Conservation (phyloP, 176 grass and related monocot species). For the Triticum turgidum region DNA sequence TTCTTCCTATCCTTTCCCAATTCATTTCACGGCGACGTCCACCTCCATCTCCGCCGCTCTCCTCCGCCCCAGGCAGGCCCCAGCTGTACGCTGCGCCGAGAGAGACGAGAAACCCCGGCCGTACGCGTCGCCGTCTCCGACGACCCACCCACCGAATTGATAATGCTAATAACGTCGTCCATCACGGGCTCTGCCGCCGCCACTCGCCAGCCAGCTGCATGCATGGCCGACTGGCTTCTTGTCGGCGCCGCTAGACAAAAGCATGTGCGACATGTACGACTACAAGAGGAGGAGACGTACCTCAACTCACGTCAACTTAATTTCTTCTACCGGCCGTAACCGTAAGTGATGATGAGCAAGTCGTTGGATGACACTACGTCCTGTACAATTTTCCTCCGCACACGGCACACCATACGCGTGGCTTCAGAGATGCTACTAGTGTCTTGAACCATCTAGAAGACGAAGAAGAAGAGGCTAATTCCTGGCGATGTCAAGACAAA, state of each 20-base stretch:
- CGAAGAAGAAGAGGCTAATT: background rate
- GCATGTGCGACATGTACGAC: background rate
- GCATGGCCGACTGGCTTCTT: background rate
- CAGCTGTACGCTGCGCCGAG: background rate
- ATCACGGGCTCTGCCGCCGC: background rate
- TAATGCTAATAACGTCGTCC: background rate
- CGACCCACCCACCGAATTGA: background rate
- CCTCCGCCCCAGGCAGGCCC: too few relatives aligned
- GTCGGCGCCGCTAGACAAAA: background rate
- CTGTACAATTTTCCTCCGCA: too few relatives aligned
- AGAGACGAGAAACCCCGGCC: too few relatives aligned
- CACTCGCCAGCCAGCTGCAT: background rate
- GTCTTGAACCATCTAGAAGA: background rate
- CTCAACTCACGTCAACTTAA: too few relatives aligned
- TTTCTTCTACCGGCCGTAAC: too few relatives aligned
- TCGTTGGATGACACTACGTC: too few relatives aligned
- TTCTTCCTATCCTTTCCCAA: background rate
- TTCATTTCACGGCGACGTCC: constrained; percentile 8
- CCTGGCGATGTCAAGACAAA: too few relatives aligned
- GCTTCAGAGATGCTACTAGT: too few relatives aligned
- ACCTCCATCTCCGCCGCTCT: background rate
- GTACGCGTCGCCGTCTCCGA: background rate
- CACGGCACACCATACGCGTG: too few relatives aligned
- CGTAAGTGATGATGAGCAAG: too few relatives aligned
- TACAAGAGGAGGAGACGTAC: too few relatives aligned